Percentiles rank a stretch among this genome's conserved stretches.
Conservation (phyloP, 495 filamentous ascomycete genomes). For the Durotheca rogersii region DNA sequence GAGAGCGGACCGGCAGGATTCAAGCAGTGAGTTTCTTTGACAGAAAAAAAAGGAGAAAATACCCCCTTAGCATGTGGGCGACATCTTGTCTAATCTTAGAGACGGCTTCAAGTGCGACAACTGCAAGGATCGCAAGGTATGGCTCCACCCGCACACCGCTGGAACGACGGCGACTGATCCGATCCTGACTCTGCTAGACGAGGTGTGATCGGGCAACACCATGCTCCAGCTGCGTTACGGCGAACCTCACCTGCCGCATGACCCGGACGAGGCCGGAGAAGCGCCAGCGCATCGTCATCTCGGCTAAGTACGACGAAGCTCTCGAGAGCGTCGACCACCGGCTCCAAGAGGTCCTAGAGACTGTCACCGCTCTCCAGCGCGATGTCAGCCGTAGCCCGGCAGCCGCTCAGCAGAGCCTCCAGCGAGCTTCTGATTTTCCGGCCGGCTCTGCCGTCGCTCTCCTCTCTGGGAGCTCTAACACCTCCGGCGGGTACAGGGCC, state of each 20-base stretch:
- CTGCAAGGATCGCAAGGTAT: conserved; percentile 31
- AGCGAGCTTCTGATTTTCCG: conserved; percentile 12
- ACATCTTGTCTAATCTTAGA: too few relatives aligned
- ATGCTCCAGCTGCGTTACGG: conserved; percentile 31
- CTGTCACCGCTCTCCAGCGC: conserved; percentile 18
- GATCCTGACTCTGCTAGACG: conserved; percentile 21
- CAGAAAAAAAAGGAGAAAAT: too few relatives aligned
- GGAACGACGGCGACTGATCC: too few relatives aligned
- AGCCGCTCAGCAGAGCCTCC: conserved; percentile 10
- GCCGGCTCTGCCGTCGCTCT: neutral
- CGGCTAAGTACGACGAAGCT: conserved; percentile 32
- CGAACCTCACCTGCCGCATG: conserved; percentile 26
- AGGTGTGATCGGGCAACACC: conserved; percentile 30
- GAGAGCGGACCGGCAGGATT: neutral
- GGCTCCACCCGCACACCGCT: too few relatives aligned
- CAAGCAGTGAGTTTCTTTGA: neutral
- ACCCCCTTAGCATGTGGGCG: too few relatives aligned
- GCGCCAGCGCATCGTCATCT: conserved; percentile 31
- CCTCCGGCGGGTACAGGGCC: conserved; percentile 24
- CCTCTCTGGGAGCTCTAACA: conserved; percentile 2
- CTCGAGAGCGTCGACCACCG: conserved; percentile 30
- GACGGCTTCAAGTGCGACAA: conserved; percentile 24
- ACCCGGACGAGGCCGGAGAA: conserved; percentile 26
- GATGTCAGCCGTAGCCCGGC: conserved; percentile 1
- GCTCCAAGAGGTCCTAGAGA: conserved; percentile 29